A percentile compares a stretch with the other conserved stretches of the same genome.
phyloP scores from a whole-genome alignment of 805 yeast species.

The Schwanniomyces polymorphus region DNA sequence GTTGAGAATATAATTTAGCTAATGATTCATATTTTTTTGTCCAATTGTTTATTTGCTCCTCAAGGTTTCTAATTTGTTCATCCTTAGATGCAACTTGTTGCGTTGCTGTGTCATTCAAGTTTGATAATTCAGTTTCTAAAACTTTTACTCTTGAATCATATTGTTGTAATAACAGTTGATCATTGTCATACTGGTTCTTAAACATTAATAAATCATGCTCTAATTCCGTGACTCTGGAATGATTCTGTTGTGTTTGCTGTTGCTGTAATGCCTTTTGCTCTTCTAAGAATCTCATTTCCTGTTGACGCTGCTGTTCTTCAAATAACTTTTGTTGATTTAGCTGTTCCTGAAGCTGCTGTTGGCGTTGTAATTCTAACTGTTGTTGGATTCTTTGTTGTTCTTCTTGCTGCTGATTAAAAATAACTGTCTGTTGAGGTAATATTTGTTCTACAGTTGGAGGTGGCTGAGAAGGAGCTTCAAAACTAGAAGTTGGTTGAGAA shows the following conservation, averaged over 20 bases:
- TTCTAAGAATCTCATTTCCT: slow-evolving; percentile 63
- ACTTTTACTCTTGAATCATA: slow-evolving; percentile 84
- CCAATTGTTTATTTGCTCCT: slow-evolving; percentile 79
- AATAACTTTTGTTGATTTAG: slow-evolving; percentile 70
- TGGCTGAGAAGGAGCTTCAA: slow-evolving; percentile 26
- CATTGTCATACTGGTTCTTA: slow-evolving; percentile 81
- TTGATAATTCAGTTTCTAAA: slow-evolving; percentile 69
- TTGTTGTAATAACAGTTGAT: slow-evolving; percentile 79
- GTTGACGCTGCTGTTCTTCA: slow-evolving; percentile 72
- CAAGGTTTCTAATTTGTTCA: slow-evolving; percentile 63
- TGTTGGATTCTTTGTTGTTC: slow-evolving; percentile 62
- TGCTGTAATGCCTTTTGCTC: slow-evolving; percentile 68
- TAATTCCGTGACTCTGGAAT: slow-evolving; percentile 74
- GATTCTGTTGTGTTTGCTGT: slow-evolving; percentile 71
- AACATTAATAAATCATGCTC: slow-evolving; percentile 78
- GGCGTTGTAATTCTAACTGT: slow-evolving; percentile 63
- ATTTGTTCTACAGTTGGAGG: slow-evolving; percentile 39
- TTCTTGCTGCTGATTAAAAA: slow-evolving; percentile 50
- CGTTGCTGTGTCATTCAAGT: slow-evolving; percentile 61
- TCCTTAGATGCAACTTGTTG: slow-evolving; percentile 77
- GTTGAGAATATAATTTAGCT: slow-evolving; percentile 85
- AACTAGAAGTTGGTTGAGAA: slow-evolving; percentile 40
- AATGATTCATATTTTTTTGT: slow-evolving; percentile 83
- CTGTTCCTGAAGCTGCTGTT: slow-evolving; percentile 67
- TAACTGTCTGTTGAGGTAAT: slow-evolving; percentile 56